A percentile compares a stretch with the other conserved stretches of the same genome.
phyloP scores from a whole-genome alignment of 2,329 filamentous ascomycete species.

The Saccharata proteae region DNA sequence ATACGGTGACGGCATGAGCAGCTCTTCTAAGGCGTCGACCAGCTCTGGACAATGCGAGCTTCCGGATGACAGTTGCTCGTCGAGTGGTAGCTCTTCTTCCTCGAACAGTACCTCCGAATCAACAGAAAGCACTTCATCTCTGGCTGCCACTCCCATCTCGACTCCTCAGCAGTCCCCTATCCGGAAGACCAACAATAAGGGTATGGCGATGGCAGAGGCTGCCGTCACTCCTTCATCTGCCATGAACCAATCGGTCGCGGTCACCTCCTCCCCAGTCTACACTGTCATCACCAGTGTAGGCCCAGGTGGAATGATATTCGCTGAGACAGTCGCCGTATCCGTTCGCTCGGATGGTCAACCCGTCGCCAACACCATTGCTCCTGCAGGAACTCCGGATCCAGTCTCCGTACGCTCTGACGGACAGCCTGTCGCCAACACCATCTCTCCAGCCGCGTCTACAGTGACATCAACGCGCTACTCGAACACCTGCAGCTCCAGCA shows the following conservation, averaged over 20 bases:
- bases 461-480: constrained; percentile 3
- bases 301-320: not conserved
- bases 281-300: no score
- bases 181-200: constrained; percentile 1
- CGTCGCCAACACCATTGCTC: not conserved
- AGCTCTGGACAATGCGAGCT: constrained; percentile 23
- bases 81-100: not conserved
- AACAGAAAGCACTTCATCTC: constrained; percentile 17
- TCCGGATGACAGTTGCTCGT: constrained; percentile 7
- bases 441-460: not conserved
- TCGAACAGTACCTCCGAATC: not conserved
- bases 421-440: not conserved
- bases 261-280: no score
- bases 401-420: not conserved
- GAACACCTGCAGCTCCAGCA: constrained; percentile 2
- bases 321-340: not conserved
- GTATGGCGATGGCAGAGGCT: constrained; percentile 2
- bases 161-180: not conserved
- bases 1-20: constrained; percentile 23
- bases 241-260: no score
- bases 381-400: no score
- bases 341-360: not conserved
- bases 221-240: no score
- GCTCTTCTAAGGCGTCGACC: constrained; percentile 13
- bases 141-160: constrained; percentile 1